Evolutionary conservation across 306 rosid genomes (phyloP).

Genomic region (Trifolium pratense): DNA sequence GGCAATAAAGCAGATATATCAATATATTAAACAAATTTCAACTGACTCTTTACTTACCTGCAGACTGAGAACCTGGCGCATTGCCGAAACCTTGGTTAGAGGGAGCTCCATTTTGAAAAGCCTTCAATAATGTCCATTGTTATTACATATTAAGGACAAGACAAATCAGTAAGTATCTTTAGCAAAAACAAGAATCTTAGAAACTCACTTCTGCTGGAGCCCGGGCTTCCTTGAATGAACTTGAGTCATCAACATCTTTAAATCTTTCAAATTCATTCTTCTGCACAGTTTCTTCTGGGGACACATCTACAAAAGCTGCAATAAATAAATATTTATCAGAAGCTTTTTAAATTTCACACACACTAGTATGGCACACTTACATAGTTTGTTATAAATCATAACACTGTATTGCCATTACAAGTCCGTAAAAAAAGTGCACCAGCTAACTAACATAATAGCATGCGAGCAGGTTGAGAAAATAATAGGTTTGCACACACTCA

Average conservation of each 20-base stretch:
- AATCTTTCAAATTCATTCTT: conserved; percentile 73
- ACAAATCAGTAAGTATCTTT: conserved; percentile 27
- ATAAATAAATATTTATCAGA: not conserved
- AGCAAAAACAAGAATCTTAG: conserved; percentile 37
- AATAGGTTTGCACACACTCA: not conserved
- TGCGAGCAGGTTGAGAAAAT: not conserved
- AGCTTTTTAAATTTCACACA: not conserved
- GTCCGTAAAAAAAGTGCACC: not conserved
- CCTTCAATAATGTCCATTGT: conserved; percentile 51
- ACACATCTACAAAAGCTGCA: conserved; percentile 93
- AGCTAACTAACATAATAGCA: not conserved
- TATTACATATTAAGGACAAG: conserved; percentile 35
- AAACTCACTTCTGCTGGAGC: conserved; percentile 61
- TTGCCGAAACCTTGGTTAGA: conserved; percentile 54
- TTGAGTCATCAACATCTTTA: conserved; percentile 55
- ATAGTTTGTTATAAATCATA: not conserved
- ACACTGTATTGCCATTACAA: not conserved
- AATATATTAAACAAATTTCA: conserved; percentile 23
- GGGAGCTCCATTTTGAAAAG: conserved; percentile 82
- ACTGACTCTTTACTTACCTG: conserved; percentile 44
- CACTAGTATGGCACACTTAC: not conserved
- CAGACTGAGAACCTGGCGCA: conserved; percentile 64
- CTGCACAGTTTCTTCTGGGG: conserved; percentile 76
- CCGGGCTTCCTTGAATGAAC: conserved; percentile 51
- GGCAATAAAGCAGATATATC: conserved; percentile 8